Evolutionary conservation across 2,329 filamentous ascomycete species (phyloP).

Genomic region (Chrysoporthe deuterocubensis): DNA sequence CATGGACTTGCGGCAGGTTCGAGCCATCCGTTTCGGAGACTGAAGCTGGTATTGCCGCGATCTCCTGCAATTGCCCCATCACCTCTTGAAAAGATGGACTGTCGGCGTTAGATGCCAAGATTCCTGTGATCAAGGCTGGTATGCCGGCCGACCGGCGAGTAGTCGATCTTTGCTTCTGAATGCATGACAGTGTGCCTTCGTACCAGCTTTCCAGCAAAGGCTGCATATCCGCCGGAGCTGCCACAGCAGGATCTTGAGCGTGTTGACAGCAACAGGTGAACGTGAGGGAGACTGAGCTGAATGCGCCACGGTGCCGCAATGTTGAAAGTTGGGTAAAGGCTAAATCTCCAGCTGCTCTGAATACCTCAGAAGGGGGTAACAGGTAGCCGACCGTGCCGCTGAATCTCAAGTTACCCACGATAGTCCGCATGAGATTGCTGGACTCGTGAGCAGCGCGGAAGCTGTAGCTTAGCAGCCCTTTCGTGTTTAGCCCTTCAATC

Average conservation of each 20-base stretch:
- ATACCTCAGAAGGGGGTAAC: constrained; percentile 56
- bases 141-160: constrained; percentile 92
- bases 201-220: constrained; percentile 72
- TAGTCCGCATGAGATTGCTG: constrained; percentile 72
- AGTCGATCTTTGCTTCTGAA: constrained; percentile 76
- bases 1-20: constrained; percentile 88
- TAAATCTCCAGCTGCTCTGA: constrained; percentile 70
- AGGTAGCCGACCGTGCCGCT: constrained; percentile 49
- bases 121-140: constrained; percentile 81
- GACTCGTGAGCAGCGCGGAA: constrained; percentile 96
- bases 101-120: constrained; percentile 69
- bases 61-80: constrained; percentile 64
- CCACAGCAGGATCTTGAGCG: constrained; percentile 50
- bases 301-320: constrained; percentile 87
- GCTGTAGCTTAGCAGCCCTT: constrained; percentile 90
- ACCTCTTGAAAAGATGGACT: constrained; percentile 66
- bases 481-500: constrained; percentile 74
- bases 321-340: constrained; percentile 83
- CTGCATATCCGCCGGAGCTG: constrained; percentile 40
- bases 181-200: constrained; percentile 69
- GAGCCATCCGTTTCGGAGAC: constrained; percentile 63
- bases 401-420: constrained; percentile 59
- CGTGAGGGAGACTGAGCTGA: constrained; percentile 88
- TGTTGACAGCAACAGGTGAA: constrained; percentile 80
- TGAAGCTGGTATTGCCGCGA: constrained; percentile 58